These are phyloP conservation scores for Saturnispora diversa DNA, from an alignment of 805 yeast species.

Conservation along the genomic window DNA sequence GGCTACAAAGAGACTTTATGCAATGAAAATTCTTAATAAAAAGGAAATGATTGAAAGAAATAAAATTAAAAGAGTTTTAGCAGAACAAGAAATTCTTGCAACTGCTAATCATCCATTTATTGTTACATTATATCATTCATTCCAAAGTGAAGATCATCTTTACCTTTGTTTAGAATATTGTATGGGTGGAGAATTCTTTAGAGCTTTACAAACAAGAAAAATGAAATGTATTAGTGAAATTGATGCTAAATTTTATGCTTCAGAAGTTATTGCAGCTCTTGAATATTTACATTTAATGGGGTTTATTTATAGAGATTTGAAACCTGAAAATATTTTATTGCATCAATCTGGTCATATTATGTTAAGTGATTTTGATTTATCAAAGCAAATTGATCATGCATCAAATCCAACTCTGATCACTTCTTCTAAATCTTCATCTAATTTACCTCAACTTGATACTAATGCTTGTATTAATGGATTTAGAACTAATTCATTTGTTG, in stretches of 20 bases:
- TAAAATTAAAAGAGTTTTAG: slow-evolving; percentile 87
- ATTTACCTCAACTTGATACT: slow-evolving; percentile 71
- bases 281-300: slow-evolving; percentile 97
- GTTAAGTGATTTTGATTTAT: slow-evolving; percentile 93
- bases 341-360: slow-evolving; percentile 98
- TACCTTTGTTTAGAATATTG: slow-evolving; percentile 98
- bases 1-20: slow-evolving; percentile 64
- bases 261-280: slow-evolving; percentile 94
- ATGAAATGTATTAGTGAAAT: slow-evolving; percentile 77
- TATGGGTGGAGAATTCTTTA: slow-evolving; percentile 97
- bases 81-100: slow-evolving; percentile 94
- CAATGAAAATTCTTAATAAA: slow-evolving; percentile 86
- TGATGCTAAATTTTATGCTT: slow-evolving; percentile 90
- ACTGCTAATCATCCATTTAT: slow-evolving; percentile 96
- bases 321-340: slow-evolving; percentile 89
- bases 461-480: slow-evolving; percentile 93
- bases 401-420: slow-evolving; percentile 66
- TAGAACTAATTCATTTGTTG: slow-evolving; percentile 95
- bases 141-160: slow-evolving; percentile 85
- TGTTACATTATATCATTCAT: slow-evolving; percentile 91
- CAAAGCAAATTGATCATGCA: slow-evolving; percentile 74
- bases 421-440: slow-evolving; percentile 22
- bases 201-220: slow-evolving; percentile 88
- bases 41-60: slow-evolving; percentile 93
- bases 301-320: slow-evolving; percentile 89